Evolutionary conservation across 1,139 yeast species (phyloP), one percentile per base, ranked within the genome.

Genomic region (Saccharomyces hybrid): DNA sequence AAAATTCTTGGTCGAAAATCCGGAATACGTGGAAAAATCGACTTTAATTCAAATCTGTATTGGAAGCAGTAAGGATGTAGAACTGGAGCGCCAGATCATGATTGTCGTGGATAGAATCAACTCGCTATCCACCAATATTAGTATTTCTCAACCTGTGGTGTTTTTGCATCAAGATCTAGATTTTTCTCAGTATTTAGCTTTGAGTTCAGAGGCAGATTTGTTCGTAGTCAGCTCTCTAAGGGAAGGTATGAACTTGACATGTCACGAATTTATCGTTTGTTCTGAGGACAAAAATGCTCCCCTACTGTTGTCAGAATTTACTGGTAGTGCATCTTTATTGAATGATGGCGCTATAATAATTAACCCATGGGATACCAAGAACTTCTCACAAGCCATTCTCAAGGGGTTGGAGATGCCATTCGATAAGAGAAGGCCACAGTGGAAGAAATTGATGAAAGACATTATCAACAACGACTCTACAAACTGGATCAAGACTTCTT

Each of bases 201-300:
- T 93, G 54, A 80, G 88, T 54, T 76, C 84, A 49, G 97, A 90
- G 68, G 97, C 98, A 0, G 95, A 88, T 62, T 77, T 82, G 1
- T 93, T 93, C 69, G 83, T 88, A 38, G 97, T 93, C 2, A 84
- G 95, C 4, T 86, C 97, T 1, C 80, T 93, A 78, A 83, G 99
- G 67, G 99, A 95, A 70, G 99, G 99, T 20, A 87, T 93, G 88
- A 93, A 93, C 66, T 76, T 93, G 67, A 90, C 99, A 0, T 90
- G 97, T 64, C 99, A 95, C 67, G 99, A 93, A 69, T 95, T 86
- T 68, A 81, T 90, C 42, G 85, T 84, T 55, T 89, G 96, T 27
- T 82, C 95, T 3, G 75, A 78, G 30, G 83, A 80, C 47, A 79
- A 81, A 59, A 83, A 86, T 60, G 86, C 97, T 0, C 97, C 98